phyloP scores from a whole-genome alignment of 148 eudicot genomes.

The Rhododendron griersonianum region DNA sequence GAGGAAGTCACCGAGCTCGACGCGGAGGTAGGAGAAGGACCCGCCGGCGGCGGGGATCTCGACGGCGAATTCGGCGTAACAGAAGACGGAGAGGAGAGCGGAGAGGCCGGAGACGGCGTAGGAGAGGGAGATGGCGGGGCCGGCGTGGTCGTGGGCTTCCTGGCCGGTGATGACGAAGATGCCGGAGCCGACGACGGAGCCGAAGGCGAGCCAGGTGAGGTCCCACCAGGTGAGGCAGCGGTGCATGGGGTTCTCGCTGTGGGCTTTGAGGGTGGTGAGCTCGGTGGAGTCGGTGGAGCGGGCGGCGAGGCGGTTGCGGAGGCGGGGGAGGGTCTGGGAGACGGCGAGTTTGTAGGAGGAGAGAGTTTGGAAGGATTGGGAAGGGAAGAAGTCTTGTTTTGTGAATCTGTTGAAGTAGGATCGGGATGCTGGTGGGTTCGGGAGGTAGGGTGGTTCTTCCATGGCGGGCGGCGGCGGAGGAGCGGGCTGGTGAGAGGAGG shows the following conservation, averaged over 20 bases:
- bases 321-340: constrained; percentile 39
- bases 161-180: constrained; percentile 82
- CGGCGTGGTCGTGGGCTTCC: constrained; percentile 68
- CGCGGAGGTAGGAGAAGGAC: constrained; percentile 75
- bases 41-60: constrained; percentile 93
- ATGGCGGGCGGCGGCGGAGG: constrained; percentile 9
- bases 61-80: constrained; percentile 83
- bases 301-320: constrained; percentile 48
- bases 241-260: constrained; percentile 43
- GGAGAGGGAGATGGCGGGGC: constrained; percentile 71
- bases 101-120: constrained; percentile 81
- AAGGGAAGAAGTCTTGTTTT: constrained; percentile 72
- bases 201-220: constrained; percentile 68
- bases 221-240: constrained; percentile 84
- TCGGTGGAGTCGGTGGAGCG: constrained; percentile 62
- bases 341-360: constrained; percentile 50
- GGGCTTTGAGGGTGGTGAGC: constrained; percentile 28
- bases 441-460: not conserved
- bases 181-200: constrained; percentile 88
- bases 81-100: constrained; percentile 80
- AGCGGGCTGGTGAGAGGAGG: not conserved
- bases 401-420: constrained; percentile 55
- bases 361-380: constrained; percentile 51
- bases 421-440: not conserved
- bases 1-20: constrained; percentile 81